Evolutionary conservation across 2,329 filamentous ascomycete species (phyloP).

Genomic region (Thelonectria olida): DNA sequence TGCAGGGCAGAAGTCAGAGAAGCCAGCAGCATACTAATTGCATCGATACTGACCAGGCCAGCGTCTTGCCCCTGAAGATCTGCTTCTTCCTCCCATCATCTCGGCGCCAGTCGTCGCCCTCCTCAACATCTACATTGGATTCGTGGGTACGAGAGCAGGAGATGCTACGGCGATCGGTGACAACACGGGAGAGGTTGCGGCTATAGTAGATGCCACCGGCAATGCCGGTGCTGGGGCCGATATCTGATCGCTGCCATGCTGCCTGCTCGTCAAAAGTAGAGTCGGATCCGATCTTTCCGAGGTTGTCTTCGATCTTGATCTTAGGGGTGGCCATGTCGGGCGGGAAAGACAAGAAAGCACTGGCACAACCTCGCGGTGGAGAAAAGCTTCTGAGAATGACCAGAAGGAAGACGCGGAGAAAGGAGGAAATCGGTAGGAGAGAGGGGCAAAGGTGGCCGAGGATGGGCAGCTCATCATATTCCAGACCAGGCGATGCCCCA

Average conservation of each 20-base stretch:
- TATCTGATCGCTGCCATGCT: slow-evolving; percentile 1
- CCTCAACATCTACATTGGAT: background rate
- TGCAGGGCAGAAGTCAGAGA: background rate
- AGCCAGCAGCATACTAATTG: background rate
- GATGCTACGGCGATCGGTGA: background rate
- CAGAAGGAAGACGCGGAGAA: background rate
- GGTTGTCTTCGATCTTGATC: background rate
- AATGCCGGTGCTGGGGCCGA: background rate
- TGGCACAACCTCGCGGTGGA: background rate
- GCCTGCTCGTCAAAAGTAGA: background rate
- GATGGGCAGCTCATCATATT: background rate
- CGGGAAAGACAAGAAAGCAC: background rate
- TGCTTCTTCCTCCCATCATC: slow-evolving; percentile 4
- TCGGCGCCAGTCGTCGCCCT: background rate
- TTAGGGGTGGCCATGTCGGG: background rate
- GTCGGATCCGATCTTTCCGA: background rate
- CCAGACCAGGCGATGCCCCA: background rate
- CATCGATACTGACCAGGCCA: background rate
- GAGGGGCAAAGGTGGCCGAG: background rate
- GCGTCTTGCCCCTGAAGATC: background rate
- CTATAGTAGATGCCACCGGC: background rate
- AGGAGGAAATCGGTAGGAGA: background rate
- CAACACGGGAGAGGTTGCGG: background rate
- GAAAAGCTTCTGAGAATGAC: background rate
- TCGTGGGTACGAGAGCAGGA: slow-evolving; percentile 1